Conservation (phyloP, 2,329 filamentous ascomycete genomes). For the Aspergillus caelatus region DNA sequence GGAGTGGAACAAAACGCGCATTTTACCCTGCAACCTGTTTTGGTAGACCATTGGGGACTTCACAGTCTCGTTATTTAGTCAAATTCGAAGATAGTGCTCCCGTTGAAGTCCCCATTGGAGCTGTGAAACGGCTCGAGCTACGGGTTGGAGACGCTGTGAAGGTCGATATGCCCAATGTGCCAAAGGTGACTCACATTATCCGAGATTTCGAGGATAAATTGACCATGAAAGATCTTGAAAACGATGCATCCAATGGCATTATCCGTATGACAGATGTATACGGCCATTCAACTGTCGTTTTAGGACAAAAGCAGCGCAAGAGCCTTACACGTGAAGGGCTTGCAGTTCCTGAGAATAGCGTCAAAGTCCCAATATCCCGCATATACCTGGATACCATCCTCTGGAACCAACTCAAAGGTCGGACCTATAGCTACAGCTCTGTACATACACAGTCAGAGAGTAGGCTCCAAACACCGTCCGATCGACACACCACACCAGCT, state of each 20-base stretch:
- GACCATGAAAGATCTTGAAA: slow-evolving; percentile 28
- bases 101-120: slow-evolving; percentile 42
- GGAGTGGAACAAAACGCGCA: slow-evolving; percentile 57
- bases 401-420: slow-evolving; percentile 50
- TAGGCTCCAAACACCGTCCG: slow-evolving; percentile 40
- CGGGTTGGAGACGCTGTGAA: slow-evolving; percentile 51
- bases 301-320: slow-evolving; percentile 47
- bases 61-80: slow-evolving; percentile 47
- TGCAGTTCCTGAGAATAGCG: slow-evolving; percentile 31
- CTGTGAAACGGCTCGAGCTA: slow-evolving; percentile 49
- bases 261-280: slow-evolving; percentile 45
- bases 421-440: slow-evolving; percentile 36
- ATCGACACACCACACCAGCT: slow-evolving; percentile 42
- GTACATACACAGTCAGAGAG: slow-evolving; percentile 21
- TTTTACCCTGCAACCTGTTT: slow-evolving; percentile 65
- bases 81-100: slow-evolving; percentile 49
- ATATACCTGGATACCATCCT: slow-evolving; percentile 52
- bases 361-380: slow-evolving; percentile 46
- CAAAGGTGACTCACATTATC: slow-evolving; percentile 48
- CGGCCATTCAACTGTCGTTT: slow-evolving; percentile 44
- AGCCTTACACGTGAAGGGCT: slow-evolving; percentile 40
- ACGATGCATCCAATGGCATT: slow-evolving; percentile 26
- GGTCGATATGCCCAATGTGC: slow-evolving; percentile 45
- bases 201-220: slow-evolving; percentile 44
- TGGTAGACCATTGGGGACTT: slow-evolving; percentile 43